phyloP scores from a whole-genome alignment of 148 eudicot species.

The Fagopyrum esculentum region DNA sequence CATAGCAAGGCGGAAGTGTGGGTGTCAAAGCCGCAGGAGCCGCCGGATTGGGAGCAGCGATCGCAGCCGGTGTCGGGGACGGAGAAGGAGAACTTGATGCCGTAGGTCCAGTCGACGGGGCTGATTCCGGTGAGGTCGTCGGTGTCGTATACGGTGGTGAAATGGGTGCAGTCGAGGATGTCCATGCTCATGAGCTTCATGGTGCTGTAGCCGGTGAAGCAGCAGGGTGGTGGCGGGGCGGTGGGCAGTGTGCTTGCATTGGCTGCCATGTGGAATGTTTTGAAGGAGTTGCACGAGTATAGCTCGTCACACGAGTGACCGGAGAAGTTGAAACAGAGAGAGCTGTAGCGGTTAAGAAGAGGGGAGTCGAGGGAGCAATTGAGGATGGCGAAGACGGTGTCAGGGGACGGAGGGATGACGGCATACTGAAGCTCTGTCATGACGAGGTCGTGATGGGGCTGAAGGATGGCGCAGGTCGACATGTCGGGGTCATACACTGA shows the following conservation, averaged over 20 bases:
- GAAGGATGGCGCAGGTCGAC: slow-evolving; percentile 91
- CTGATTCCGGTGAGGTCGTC: slow-evolving; percentile 48
- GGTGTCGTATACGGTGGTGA: slow-evolving; percentile 52
- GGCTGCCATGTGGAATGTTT: slow-evolving; percentile 34
- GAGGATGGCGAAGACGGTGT: slow-evolving; percentile 72
- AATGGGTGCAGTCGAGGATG: slow-evolving; percentile 78
- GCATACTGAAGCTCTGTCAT: slow-evolving; percentile 64
- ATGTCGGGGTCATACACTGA: slow-evolving; percentile 77
- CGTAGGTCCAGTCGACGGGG: slow-evolving; percentile 84
- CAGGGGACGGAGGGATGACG: slow-evolving; percentile 65
- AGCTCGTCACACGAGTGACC: slow-evolving; percentile 76
- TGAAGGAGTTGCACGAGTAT: slow-evolving; percentile 71
- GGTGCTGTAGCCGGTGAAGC: slow-evolving; percentile 73
- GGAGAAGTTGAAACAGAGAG: slow-evolving; percentile 73
- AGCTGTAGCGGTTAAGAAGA: slow-evolving; percentile 58
- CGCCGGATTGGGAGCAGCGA: slow-evolving; percentile 58
- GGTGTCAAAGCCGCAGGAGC: slow-evolving; percentile 79
- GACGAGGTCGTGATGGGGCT: slow-evolving; percentile 72
- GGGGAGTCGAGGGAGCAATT: slow-evolving; percentile 93
- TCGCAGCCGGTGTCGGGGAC: slow-evolving; percentile 82
- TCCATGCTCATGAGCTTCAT: slow-evolving; percentile 83
- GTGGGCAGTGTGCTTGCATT: slow-evolving; percentile 15
- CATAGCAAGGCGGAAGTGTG: slow-evolving; percentile 65
- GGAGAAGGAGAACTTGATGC: slow-evolving; percentile 59
- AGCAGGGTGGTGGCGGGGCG: slow-evolving; percentile 55